phyloP scores from a whole-genome alignment of 805 yeast species.

The Candida montana region DNA sequence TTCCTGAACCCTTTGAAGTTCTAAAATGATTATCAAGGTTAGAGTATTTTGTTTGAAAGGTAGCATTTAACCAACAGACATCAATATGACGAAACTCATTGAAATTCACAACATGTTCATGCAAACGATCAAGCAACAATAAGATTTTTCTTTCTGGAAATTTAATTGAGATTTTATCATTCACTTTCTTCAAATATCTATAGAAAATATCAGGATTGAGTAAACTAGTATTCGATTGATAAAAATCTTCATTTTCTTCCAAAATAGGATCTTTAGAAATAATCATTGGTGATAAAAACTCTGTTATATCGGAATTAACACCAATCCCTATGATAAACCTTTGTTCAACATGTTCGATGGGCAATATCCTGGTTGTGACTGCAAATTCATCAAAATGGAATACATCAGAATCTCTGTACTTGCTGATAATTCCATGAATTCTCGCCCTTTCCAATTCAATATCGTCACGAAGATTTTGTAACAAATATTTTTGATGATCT shows the following conservation, averaged over 20 bases:
- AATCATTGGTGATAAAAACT: constrained; percentile 16
- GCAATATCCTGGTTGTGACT: constrained; percentile 19
- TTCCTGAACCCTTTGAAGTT: constrained; percentile 7
- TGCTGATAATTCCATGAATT: constrained; percentile 14
- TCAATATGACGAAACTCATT: constrained; percentile 26
- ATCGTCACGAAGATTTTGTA: not conserved
- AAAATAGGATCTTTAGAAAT: constrained; percentile 5
- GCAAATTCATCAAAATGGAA: constrained; percentile 35
- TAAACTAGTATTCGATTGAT: constrained; percentile 12
- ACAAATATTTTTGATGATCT: constrained; percentile 17
- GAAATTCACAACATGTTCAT: constrained; percentile 31
- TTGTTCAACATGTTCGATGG: constrained; percentile 9
- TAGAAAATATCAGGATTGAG: constrained; percentile 22
- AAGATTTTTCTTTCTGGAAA: constrained; percentile 20
- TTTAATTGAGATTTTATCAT: constrained; percentile 5
- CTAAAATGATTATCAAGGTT: constrained; percentile 11
- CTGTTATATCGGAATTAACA: constrained; percentile 17
- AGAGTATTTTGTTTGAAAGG: constrained; percentile 11
- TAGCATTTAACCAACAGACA: constrained; percentile 24
- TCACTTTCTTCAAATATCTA: constrained; percentile 15
- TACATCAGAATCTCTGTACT: constrained; percentile 23
- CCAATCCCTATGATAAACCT: constrained; percentile 18
- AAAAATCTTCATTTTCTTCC: constrained; percentile 8
- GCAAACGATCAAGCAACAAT: constrained; percentile 29
- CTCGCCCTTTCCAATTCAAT: constrained; percentile 14